phyloP scores from a whole-genome alignment of 345 rosid genomes.

The Populus ilicifolia region DNA sequence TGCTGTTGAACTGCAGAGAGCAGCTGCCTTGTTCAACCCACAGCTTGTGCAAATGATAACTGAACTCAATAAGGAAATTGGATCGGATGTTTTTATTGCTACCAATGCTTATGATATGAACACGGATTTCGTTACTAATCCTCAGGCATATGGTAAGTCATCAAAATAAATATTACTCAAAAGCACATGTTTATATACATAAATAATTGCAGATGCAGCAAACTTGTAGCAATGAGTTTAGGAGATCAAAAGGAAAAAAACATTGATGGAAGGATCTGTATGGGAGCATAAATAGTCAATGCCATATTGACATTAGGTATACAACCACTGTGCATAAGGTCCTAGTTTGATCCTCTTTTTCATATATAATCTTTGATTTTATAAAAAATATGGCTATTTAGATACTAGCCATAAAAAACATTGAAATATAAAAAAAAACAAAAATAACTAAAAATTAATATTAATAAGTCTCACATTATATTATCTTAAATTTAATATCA shows the following conservation, averaged over 20 bases:
- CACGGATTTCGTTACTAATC: slow-evolving; percentile 54
- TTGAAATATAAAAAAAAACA: too few species aligned
- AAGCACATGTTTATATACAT: background rate
- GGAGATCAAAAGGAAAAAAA: background rate
- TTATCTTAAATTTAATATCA: too few species aligned
- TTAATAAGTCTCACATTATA: too few species aligned
- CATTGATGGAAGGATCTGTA: background rate
- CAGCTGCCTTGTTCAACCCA: slow-evolving; percentile 60
- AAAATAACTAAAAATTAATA: too few species aligned
- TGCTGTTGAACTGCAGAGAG: slow-evolving; percentile 46
- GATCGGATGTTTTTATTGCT: slow-evolving; percentile 48
- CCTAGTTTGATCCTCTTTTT: background rate
- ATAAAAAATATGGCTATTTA: too few species aligned
- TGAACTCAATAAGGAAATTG: slow-evolving; percentile 50
- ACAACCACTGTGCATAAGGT: background rate
- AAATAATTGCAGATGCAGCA: background rate
- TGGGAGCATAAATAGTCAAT: background rate
- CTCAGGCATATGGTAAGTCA: slow-evolving; percentile 55
- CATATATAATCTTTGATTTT: too few species aligned
- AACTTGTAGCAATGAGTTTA: background rate
- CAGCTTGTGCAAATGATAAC: slow-evolving; percentile 50
- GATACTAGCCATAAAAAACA: too few species aligned
- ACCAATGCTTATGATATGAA: slow-evolving; percentile 52
- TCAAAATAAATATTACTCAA: background rate
- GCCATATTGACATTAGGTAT: background rate